Conservation (phyloP, 768 basidiomycete genomes). For the Naematelia encephala region DNA sequence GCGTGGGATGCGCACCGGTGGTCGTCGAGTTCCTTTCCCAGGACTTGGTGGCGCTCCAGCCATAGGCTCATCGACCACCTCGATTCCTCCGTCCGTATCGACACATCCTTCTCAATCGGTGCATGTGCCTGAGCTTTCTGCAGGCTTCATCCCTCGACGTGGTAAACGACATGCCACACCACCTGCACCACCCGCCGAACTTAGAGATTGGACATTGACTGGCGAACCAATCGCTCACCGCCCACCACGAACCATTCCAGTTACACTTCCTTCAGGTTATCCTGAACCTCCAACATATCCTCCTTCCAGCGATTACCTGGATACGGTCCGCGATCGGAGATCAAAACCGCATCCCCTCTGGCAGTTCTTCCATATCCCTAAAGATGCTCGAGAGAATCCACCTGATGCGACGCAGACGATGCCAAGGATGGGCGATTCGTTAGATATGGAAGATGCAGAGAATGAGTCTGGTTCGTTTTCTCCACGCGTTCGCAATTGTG, state of each 20-base stretch:
- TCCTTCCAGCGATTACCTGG: constrained; percentile 27
- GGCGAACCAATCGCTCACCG: constrained; percentile 33
- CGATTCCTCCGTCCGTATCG: constrained; percentile 7
- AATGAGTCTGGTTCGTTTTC: constrained; percentile 30
- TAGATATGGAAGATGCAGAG: constrained; percentile 22
- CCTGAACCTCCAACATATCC: constrained; percentile 36
- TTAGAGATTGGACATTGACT: constrained; percentile 31
- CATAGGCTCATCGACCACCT: constrained; percentile 25
- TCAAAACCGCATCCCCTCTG: constrained; percentile 39
- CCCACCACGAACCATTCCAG: constrained; percentile 27
- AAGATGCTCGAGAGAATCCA: constrained; percentile 10
- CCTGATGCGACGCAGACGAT: constrained; percentile 11
- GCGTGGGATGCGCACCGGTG: constrained; percentile 32
- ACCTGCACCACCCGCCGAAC: neutral
- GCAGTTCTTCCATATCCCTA: constrained; percentile 46
- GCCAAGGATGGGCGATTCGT: constrained; percentile 34
- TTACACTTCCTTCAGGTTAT: constrained; percentile 27
- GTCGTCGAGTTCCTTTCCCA: constrained; percentile 41
- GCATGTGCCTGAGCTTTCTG: neutral
- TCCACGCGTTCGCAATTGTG: neutral
- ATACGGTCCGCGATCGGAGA: constrained; percentile 8
- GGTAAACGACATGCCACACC: neutral
- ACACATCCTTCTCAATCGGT: constrained; percentile 3
- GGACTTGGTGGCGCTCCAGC: constrained; percentile 18
- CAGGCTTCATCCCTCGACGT: neutral